Conservation (phyloP, 768 basidiomycete genomes). For the Brasilioporus rufonigricans region DNA sequence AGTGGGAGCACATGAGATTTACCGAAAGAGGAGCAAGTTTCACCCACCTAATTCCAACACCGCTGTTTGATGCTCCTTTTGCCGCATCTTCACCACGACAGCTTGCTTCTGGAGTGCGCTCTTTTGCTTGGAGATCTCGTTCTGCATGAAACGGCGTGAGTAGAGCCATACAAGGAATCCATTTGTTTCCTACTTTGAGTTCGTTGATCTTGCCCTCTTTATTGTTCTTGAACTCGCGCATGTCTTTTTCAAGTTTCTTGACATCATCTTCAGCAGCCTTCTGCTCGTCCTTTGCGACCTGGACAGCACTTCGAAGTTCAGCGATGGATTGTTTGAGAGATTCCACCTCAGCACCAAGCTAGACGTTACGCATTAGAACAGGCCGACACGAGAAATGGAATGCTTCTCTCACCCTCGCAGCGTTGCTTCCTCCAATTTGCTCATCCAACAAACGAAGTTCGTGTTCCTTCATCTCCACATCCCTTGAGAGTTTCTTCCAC, state of each 20-base stretch:
- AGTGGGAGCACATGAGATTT: neutral
- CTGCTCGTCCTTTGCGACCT: slow-evolving; percentile 73
- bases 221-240: slow-evolving; percentile 98
- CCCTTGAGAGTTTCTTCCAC: slow-evolving; percentile 60
- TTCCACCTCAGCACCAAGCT: slow-evolving; percentile 84
- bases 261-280: slow-evolving; percentile 71
- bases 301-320: slow-evolving; percentile 55
- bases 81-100: slow-evolving; percentile 77
- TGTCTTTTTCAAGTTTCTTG: slow-evolving; percentile 90
- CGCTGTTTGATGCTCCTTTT: slow-evolving; percentile 88
- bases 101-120: slow-evolving; percentile 76
- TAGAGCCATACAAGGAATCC: neutral
- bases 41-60: slow-evolving; percentile 80
- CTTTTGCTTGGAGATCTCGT: slow-evolving; percentile 79
- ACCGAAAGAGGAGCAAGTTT: neutral
- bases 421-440: slow-evolving; percentile 87
- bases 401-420: slow-evolving; percentile 63
- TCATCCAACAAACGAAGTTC: slow-evolving; percentile 79
- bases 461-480: slow-evolving; percentile 88
- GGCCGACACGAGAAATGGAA: neutral
- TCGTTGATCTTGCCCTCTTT: slow-evolving; percentile 96
- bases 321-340: slow-evolving; percentile 61
- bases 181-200: slow-evolving; percentile 62
- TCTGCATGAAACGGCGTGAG: slow-evolving; percentile 32
- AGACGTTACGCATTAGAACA: slow-evolving; percentile 1